A percentile compares a stretch with the other conserved stretches of the same genome.
Evolutionary conservation across 2,329 filamentous ascomycete species (phyloP).

Genomic region (Orbilia ellipsospora): DNA sequence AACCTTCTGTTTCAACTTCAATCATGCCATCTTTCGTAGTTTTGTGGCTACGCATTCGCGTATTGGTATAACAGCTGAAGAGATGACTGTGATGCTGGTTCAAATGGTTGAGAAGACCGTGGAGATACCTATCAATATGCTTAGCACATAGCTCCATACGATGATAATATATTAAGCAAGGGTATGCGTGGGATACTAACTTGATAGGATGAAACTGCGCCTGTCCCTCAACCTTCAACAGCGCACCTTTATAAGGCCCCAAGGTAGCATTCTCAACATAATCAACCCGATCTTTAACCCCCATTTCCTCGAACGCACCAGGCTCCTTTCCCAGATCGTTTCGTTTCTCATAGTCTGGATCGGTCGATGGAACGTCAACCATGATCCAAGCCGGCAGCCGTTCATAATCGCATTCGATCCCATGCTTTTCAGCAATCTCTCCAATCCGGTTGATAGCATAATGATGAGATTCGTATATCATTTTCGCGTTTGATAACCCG

Average conservation of each 20-base stretch:
- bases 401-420: conserved; percentile 70
- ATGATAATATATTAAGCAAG: background rate
- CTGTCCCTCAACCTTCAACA: conserved; percentile 64
- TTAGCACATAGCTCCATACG: no score
- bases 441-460: conserved; percentile 69
- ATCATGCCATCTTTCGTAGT: conserved; percentile 66
- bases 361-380: conserved; percentile 65
- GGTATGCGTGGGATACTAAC: conserved; percentile 58
- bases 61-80: conserved; percentile 68
- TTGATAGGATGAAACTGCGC: conserved; percentile 70
- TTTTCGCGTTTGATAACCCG: conserved; percentile 65
- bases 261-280: conserved; percentile 61
- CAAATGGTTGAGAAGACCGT: conserved; percentile 68
- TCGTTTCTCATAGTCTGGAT: conserved; percentile 65
- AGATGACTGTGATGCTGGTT: conserved; percentile 64
- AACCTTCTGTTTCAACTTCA: conserved; percentile 64
- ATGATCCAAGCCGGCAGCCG: conserved; percentile 66
- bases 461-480: conserved; percentile 68
- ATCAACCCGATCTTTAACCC: conserved; percentile 62
- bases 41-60: conserved; percentile 65
- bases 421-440: conserved; percentile 65
- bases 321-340: conserved; percentile 65
- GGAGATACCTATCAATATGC: conserved; percentile 61
- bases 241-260: conserved; percentile 67
- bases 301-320: conserved; percentile 64